Percentiles rank a stretch among this genome's conserved stretches.
phyloP scores from a whole-genome alignment of 2,329 filamentous ascomycete species.

The Lachnellula occidentalis region DNA sequence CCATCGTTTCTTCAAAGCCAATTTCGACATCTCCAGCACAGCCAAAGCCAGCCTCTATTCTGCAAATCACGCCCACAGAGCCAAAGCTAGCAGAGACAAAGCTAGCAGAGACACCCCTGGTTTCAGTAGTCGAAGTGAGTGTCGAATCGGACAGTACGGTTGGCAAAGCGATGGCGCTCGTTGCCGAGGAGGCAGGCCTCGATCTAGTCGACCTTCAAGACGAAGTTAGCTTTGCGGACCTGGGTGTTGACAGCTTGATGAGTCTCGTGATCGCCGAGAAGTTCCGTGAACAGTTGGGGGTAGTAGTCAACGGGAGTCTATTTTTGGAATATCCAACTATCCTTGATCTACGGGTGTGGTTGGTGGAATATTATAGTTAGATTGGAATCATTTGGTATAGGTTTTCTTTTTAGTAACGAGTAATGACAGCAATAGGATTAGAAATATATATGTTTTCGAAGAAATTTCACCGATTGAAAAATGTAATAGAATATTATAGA shows the following conservation, averaged over 20 bases:
- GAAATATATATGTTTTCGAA: no score
- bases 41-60: no score
- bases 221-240: conserved; percentile 26
- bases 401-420: no score
- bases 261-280: conserved; percentile 29
- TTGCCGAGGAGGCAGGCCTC: conserved; percentile 30
- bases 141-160: conserved; percentile 26
- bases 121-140: not conserved
- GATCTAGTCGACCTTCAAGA: conserved; percentile 23
- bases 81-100: no score
- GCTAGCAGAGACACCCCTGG: not conserved
- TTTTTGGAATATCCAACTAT: conserved; percentile 35
- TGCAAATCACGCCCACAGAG: no score
- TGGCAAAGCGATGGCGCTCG: conserved; percentile 27
- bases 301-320: conserved; percentile 27
- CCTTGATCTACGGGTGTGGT: conserved; percentile 28
- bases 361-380: conserved; percentile 27
- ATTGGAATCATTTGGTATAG: no score
- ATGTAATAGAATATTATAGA: no score
- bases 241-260: conserved; percentile 35
- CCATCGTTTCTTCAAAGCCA: conserved; percentile 8
- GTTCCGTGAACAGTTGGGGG: conserved; percentile 31
- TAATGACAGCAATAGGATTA: no score
- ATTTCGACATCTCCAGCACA: not conserved
- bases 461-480: no score